These are phyloP conservation scores for Eimeria falciformis DNA, from an alignment of 169 alveolate species.

Conservation along the genomic window DNA sequence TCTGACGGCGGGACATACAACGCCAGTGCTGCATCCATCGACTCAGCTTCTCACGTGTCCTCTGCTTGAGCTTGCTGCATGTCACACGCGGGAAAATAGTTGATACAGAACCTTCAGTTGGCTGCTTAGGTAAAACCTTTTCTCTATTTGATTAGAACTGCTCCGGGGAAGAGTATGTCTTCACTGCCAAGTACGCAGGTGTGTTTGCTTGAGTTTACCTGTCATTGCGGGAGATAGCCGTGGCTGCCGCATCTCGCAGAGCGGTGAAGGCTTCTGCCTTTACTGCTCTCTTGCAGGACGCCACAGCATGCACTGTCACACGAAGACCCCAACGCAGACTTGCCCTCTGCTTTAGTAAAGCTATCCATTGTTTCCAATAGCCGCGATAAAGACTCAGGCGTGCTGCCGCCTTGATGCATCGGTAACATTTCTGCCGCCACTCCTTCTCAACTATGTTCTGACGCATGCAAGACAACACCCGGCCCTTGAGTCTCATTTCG, in stretches of 20 bases:
- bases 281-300: not conserved
- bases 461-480: constrained; percentile 7
- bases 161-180: not conserved
- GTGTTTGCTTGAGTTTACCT: not conserved
- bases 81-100: not conserved
- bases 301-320: not conserved
- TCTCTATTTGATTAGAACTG: not conserved
- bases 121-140: not conserved
- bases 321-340: not conserved
- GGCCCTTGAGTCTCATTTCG: not conserved
- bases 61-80: constrained; percentile 22
- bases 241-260: constrained; percentile 13
- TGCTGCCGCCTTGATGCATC: not conserved
- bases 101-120: not conserved
- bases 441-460: not conserved
- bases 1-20: not conserved
- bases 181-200: not conserved
- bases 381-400: constrained; percentile 22
- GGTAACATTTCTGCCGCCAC: not conserved
- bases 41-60: not conserved
- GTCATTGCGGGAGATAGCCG: constrained; percentile 4
- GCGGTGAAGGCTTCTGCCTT: not conserved
- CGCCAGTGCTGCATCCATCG: constrained; percentile 48
- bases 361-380: constrained; percentile 35
- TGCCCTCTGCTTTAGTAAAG: not conserved